These are phyloP conservation scores for Catunica adiposa DNA, from an alignment of 2,329 filamentous ascomycete species.

Conservation along the genomic window DNA sequence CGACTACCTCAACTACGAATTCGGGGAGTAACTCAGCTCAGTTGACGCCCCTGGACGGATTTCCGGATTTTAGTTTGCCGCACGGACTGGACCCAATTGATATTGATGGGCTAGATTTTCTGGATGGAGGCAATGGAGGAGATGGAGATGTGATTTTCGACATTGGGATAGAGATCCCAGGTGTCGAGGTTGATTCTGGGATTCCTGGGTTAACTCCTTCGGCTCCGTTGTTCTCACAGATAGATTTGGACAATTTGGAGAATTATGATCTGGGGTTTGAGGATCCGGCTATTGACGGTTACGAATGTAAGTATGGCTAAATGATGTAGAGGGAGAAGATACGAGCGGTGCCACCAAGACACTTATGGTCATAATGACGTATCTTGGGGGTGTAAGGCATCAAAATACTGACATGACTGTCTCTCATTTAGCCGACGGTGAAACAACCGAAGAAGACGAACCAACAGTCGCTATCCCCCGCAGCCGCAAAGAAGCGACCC, in stretches of 20 bases:
- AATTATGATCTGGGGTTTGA: slow-evolving; percentile 16
- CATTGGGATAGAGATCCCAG: slow-evolving; percentile 28
- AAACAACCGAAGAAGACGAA: slow-evolving; percentile 44
- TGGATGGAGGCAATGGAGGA: slow-evolving; percentile 20
- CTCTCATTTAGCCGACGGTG: slow-evolving; percentile 34
- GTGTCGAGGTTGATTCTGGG: slow-evolving; percentile 16
- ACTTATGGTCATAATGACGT: slow-evolving; percentile 3
- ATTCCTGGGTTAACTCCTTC: background rate
- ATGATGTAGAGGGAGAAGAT: too few relatives aligned
- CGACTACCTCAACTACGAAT: background rate
- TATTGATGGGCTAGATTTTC: slow-evolving; percentile 10
- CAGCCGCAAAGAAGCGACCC: slow-evolving; percentile 22
- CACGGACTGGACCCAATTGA: background rate
- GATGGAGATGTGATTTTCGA: slow-evolving; percentile 16
- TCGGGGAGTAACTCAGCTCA: background rate
- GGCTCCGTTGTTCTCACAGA: background rate
- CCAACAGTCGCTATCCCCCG: slow-evolving; percentile 33
- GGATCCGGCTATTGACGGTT: slow-evolving; percentile 35
- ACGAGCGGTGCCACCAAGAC: too few relatives aligned
- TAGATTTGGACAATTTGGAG: background rate
- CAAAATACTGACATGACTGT: slow-evolving; percentile 9
- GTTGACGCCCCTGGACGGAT: background rate
- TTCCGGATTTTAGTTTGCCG: background rate
- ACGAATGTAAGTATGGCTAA: slow-evolving; percentile 30
- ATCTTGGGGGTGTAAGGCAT: background rate